Base-by-base conservation (phyloP, 2,329 filamentous ascomycete species). In the Pyrenochaeta sp. region DNA sequence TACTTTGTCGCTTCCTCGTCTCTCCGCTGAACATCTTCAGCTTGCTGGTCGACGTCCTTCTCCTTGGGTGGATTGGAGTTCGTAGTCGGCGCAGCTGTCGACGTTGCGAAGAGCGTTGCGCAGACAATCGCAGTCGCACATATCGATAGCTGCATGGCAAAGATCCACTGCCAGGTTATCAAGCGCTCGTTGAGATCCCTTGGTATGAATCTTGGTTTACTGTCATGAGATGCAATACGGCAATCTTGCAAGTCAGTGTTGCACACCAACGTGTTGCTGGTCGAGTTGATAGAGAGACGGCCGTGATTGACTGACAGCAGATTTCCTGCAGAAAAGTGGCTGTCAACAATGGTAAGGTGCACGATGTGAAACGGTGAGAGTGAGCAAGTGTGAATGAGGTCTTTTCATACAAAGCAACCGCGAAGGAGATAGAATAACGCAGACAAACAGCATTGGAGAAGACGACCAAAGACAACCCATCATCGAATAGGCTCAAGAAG, bases 1-100 rank as follows among this genome's bases (percentile, higher is more conserved):
- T 79, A 78, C 60, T 79, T 79, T 64, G 55, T 43, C 57, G 59
- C 40, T 49, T 44, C 24, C 2, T 50, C 28, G 19, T 25, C 32
- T 22, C 44, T 51, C 43, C 30, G 22, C 25, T 40, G 47, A 7
- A 57, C n/a, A 32, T 54, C 52, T 25, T 43, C 39, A 2, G 42
- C 44, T 40, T 47, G 28, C 13, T 32, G 32, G 43, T 47, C 32
- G n/a, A 44, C 8, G 48, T 24, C 37, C 2, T 27, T 36, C 9
- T 47, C 22, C 15, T 22, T 25, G 5, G 37, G 30, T 37, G 25
- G 45, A 13, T 50, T 50, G 10, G 50, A 19, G 2, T 49, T 56
- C 9, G 57, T 52, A 22, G 54, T 61, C 7, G 74, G 74, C 5
- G 64, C 56, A 39, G 71, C 68, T 55, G 68, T 47, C 30, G 65